A percentile compares a stretch with the other conserved stretches of the same genome.
phyloP scores from a whole-genome alignment of 805 yeast genomes.

The Starmerella vaccinii region DNA sequence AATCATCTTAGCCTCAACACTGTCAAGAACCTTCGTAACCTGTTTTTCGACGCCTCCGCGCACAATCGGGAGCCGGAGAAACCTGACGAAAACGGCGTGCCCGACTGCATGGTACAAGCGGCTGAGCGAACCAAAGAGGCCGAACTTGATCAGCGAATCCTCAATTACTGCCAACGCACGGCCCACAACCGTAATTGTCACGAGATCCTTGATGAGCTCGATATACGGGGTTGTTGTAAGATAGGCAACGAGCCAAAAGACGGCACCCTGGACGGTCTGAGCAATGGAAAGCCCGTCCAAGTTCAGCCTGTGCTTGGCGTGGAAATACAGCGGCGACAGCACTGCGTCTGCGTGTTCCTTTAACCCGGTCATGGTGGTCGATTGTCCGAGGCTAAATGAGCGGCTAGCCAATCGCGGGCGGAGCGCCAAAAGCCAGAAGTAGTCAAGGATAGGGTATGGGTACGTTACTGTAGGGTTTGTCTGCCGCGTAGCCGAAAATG shows the following conservation, averaged over 20 bases:
- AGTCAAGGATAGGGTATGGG: neutral
- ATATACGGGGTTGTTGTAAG: neutral
- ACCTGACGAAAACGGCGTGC: slow-evolving; percentile 19
- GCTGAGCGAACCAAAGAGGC: slow-evolving; percentile 21
- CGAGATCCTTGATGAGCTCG: slow-evolving; percentile 11
- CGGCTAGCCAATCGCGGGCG: neutral
- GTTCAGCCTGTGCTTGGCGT: neutral
- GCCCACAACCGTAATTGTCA: slow-evolving; percentile 14
- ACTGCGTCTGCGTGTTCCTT: slow-evolving; percentile 1
- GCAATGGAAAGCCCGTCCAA: neutral
- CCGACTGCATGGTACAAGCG: slow-evolving; percentile 9
- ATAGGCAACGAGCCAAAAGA: slow-evolving; percentile 6
- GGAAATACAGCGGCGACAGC: neutral
- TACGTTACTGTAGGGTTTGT: neutral
- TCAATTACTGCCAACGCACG: slow-evolving; percentile 16
- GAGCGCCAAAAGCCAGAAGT: neutral
- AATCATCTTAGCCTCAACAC: slow-evolving; percentile 51
- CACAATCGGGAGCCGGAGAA: slow-evolving; percentile 42
- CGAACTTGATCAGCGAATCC: slow-evolving; percentile 18
- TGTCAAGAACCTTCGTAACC: slow-evolving; percentile 38
- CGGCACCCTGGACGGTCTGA: neutral
- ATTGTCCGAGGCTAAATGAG: neutral
- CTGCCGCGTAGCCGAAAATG: neutral
- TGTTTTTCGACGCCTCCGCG: slow-evolving; percentile 51
- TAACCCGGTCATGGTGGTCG: neutral